These are phyloP conservation scores for Musa beccarii DNA, from an alignment of 176 grass and related monocot species.

Conservation along the genomic window DNA sequence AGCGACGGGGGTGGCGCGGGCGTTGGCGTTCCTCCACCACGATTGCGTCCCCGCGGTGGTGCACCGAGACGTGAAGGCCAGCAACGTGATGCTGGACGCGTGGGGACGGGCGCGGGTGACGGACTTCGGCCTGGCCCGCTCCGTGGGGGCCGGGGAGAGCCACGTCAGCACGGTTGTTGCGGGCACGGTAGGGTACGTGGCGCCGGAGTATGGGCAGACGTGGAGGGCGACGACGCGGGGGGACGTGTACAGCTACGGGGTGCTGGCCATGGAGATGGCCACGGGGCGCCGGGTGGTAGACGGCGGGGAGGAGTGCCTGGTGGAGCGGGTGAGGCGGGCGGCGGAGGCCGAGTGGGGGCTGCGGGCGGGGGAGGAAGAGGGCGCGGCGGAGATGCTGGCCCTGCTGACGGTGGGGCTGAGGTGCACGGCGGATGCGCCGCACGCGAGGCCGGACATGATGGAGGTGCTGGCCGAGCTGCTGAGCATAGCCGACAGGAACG, in stretches of 20 bases:
- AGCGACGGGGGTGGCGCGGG: slow-evolving; percentile 57
- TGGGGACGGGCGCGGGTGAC: slow-evolving; percentile 50
- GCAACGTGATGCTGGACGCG: slow-evolving; percentile 69
- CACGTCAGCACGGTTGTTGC: slow-evolving; percentile 93
- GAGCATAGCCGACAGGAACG: not conserved
- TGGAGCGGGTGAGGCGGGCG: slow-evolving; percentile 54
- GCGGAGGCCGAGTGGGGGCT: slow-evolving; percentile 25
- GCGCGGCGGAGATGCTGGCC: slow-evolving; percentile 4
- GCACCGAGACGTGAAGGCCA: slow-evolving; percentile 94
- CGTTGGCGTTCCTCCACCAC: slow-evolving; percentile 74
- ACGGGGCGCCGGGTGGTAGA: slow-evolving; percentile 56
- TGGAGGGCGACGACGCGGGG: slow-evolving; percentile 87
- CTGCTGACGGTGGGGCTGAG: slow-evolving; percentile 6
- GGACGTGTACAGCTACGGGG: slow-evolving; percentile 90
- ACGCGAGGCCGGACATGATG: slow-evolving; percentile 16
- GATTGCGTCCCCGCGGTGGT: slow-evolving; percentile 79
- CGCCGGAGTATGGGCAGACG: slow-evolving; percentile 76
- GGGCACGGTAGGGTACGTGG: slow-evolving; percentile 90
- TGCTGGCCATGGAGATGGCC: slow-evolving; percentile 78
- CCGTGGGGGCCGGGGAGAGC: slow-evolving; percentile 60
- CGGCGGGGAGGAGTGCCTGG: slow-evolving; percentile 60
- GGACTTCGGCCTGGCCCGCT: slow-evolving; percentile 74
- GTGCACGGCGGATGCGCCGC: slow-evolving; percentile 20
- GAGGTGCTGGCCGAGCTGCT: slow-evolving; percentile 9
- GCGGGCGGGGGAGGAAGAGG: not conserved